These are phyloP conservation scores for Sporodiniella umbellata DNA, from an alignment of 371 early-diverging fungal genomes.

Conservation along the genomic window DNA sequence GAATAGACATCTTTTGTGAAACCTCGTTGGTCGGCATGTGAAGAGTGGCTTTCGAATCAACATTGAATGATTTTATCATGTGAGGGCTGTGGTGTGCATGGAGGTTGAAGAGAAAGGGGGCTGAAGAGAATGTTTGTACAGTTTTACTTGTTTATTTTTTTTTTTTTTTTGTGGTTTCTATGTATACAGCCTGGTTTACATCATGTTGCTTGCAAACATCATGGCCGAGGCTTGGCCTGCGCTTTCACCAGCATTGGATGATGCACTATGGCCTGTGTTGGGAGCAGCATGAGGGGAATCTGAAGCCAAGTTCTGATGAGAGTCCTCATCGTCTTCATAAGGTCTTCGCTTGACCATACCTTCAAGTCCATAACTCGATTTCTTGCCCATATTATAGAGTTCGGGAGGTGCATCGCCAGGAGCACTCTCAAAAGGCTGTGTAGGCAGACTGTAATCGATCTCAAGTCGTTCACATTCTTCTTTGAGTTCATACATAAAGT, in stretches of 20 bases:
- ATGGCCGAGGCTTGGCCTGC: slow-evolving; percentile 33
- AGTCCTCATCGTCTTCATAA: slow-evolving; percentile 11
- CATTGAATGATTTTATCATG: too few relatives aligned
- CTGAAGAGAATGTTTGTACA: slow-evolving; percentile 6
- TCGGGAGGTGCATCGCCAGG: slow-evolving; percentile 29
- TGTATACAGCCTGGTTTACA: too few relatives aligned
- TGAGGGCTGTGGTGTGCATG: too few relatives aligned
- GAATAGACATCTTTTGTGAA: too few relatives aligned
- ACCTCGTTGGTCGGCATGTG: too few relatives aligned
- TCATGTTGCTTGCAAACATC: slow-evolving; percentile 28
- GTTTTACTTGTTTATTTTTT: slow-evolving; percentile 1
- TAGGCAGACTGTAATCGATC: slow-evolving; percentile 48
- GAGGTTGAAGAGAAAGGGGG: too few relatives aligned
- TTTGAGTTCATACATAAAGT: slow-evolving; percentile 65
- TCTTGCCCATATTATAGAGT: slow-evolving; percentile 26
- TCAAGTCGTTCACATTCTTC: slow-evolving; percentile 57
- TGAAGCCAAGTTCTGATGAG: too few relatives aligned
- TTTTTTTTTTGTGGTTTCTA: background rate
- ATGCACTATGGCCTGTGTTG: too few relatives aligned
- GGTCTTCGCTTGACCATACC: slow-evolving; percentile 29
- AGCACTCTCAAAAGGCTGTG: slow-evolving; percentile 25
- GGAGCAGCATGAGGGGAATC: too few relatives aligned
- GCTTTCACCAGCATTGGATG: slow-evolving; percentile 21
- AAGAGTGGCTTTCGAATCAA: too few relatives aligned
- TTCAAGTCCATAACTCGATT: slow-evolving; percentile 29